Base-by-base conservation (phyloP, 192 early-diverging fungal species). In the Piromyces sp. region DNA sequence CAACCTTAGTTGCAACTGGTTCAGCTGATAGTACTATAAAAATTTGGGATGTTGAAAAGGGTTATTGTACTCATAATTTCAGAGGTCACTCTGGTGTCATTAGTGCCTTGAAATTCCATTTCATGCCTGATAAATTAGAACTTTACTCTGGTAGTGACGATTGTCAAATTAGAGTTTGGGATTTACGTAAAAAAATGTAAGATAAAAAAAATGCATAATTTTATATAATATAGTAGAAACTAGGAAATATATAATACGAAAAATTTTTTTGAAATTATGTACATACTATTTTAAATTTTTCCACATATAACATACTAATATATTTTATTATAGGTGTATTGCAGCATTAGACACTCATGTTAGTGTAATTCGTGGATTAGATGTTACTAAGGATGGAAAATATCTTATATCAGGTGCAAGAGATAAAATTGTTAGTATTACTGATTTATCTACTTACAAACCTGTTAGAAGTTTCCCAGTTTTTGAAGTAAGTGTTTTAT, bases 51-150 rank as follows among this genome's bases (percentile, higher is more conserved):
- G 94, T 96, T 82, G 94, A 93, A 80, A 88, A 91, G 79, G 96
- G 95, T 29, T 96, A 90, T 87, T 95, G 94, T 84, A 98, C 98
- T 81, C 98, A 99, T 85, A 95, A 95, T 84, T 95, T 99, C 84
- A 91, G 91, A 80, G 97, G 97, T 79, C 98, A 99, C 80, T 88
- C 92, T 40, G 96, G 96, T 26, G 90, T 98, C 15, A 87, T 99
- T 58, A 93, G 92, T 78, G 89, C 90, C 0, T 89, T 99, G 16
- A 93, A 93, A 84, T 99, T 98, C 85, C 81, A 79, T 79, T 30
- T 30, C 78, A 92, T 94, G 80, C 91, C 92, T 6, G 84, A 86
- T 85, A 83, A 83, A 84, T 87, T 93, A 51, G 82, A 84, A 16
- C 87, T 99, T 58, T 92, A 93, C 26, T 93, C 95, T n/a, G 96